Conservation (phyloP, 768 basidiomycete genomes). For the Mycena indigotica region DNA sequence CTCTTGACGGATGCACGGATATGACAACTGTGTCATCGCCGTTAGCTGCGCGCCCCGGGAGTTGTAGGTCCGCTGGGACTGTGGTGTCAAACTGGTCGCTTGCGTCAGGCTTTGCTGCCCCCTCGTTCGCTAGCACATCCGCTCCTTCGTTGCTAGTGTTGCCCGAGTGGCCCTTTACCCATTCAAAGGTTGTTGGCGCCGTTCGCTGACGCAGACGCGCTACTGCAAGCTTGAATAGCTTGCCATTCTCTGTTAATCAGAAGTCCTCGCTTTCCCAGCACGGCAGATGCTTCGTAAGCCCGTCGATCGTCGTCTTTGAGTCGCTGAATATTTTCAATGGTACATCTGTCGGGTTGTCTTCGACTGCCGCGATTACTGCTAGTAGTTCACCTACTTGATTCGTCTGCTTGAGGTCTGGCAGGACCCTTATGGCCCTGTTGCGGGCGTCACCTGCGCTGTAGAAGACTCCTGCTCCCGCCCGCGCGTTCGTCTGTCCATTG, state of each 20-base stretch:
- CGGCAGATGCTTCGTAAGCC: not conserved
- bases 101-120: not conserved
- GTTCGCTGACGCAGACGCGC: slow-evolving; percentile 6
- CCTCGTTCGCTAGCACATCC: slow-evolving; percentile 10
- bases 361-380: not conserved
- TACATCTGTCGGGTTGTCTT: not conserved
- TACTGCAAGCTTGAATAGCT: not conserved
- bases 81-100: not conserved
- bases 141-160: slow-evolving; percentile 16
- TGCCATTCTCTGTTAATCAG: not conserved
- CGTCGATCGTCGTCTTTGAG: not conserved
- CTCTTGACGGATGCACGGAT: too few relatives aligned
- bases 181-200: slow-evolving; percentile 18
- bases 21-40: not conserved
- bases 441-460: not conserved
- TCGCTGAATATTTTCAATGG: not conserved
- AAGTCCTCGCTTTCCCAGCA: not conserved
- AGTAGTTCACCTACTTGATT: not conserved
- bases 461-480: not conserved
- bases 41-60: not conserved
- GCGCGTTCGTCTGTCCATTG: slow-evolving; percentile 19
- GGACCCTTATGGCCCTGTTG: not conserved
- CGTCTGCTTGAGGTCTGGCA: not conserved
- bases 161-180: slow-evolving; percentile 22
- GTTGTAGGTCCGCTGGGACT: not conserved